Evolutionary conservation across 2,329 filamentous ascomycete species (phyloP), one percentile per base, ranked within the genome.

Genomic region (Plectosphaerella sp.): DNA sequence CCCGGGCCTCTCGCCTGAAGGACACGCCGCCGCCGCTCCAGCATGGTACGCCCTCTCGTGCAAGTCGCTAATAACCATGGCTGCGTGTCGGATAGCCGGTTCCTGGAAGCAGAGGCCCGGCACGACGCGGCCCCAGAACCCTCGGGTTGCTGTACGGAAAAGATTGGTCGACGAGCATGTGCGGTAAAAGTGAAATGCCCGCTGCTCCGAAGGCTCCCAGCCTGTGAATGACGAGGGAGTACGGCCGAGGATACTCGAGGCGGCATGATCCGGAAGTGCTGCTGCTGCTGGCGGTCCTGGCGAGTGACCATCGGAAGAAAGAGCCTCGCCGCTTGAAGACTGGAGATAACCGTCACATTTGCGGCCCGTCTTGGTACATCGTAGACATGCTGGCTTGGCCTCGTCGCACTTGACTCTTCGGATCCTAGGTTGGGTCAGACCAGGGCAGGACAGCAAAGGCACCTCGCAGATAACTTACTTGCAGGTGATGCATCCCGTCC

Each of bases 321-420:
- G 28, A 10, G 28, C 28, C 8, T 33, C 28, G 25, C 25, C 25
- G 28, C 28, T 33, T 12, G 28, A 9, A 2, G 28, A 9, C 28
- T 62, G 55, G 10, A 66, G 59, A 52, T 84, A 83, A 53, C 80
- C 80, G 60, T 83, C 80, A 59, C 80, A 83, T 57, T 72, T 75
- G 49, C 80, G 72, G 12, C 80, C 78, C 3, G 79, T 82, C 52
- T 74, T 77, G 35, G 71, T 72, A 59, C 80, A 83, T 52, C 77
- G 74, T 36, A 72, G 63, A 57, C 80, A 84, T 39, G 63, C 67
- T 1, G 79, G 79, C 52, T 77, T 80, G 16, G 64, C 66, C 64
- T 83, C 79, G 56, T 81, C 79, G 61, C 79, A 83, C 61, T 82
- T 82, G 50, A 82, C 74, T 52, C 78, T 77, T 48, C 79, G 75